Conservation (phyloP, 768 basidiomycete genomes). For the Leccinum barrowsii region DNA sequence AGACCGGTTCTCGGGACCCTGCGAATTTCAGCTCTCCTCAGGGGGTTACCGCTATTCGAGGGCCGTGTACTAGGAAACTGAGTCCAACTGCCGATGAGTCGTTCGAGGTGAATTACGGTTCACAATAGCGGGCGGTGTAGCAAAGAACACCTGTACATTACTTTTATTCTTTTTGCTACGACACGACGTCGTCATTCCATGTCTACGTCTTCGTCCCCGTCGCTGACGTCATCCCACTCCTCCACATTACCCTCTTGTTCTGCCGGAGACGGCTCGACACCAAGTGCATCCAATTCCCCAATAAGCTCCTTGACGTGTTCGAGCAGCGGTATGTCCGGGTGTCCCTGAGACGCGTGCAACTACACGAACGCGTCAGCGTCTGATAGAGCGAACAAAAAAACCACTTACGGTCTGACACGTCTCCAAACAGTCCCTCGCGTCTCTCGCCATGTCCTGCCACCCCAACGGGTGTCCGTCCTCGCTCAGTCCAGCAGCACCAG, state of each 20-base stretch:
- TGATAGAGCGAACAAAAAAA: no score
- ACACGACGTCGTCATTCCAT: slow-evolving; percentile 38
- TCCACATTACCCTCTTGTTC: slow-evolving; percentile 42
- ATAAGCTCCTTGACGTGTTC: slow-evolving; percentile 76
- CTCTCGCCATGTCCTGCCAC: slow-evolving; percentile 76
- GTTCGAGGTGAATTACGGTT: no score
- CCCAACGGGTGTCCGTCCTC: slow-evolving; percentile 42
- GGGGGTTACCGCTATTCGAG: no score
- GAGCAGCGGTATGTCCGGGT: slow-evolving; percentile 73
- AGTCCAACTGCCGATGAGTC: no score
- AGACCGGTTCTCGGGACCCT: no score
- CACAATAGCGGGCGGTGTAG: no score
- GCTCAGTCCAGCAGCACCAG: slow-evolving; percentile 29
- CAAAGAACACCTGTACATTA: no score
- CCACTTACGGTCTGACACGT: slow-evolving; percentile 70
- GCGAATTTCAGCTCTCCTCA: no score
- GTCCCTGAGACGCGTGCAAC: slow-evolving; percentile 68
- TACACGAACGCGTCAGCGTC: slow-evolving; percentile 26
- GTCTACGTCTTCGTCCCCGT: slow-evolving; percentile 48
- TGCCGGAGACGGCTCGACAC: slow-evolving; percentile 58
- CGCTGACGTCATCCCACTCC: slow-evolving; percentile 64
- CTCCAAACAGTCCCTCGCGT: slow-evolving; percentile 71
- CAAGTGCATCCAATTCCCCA: slow-evolving; percentile 58
- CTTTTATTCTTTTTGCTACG: no score
- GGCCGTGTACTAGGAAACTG: no score